A percentile compares a stretch with the other conserved stretches of the same genome.
phyloP scores from a whole-genome alignment of 2,329 filamentous ascomycete species.

The Cladophialophora yegresii region DNA sequence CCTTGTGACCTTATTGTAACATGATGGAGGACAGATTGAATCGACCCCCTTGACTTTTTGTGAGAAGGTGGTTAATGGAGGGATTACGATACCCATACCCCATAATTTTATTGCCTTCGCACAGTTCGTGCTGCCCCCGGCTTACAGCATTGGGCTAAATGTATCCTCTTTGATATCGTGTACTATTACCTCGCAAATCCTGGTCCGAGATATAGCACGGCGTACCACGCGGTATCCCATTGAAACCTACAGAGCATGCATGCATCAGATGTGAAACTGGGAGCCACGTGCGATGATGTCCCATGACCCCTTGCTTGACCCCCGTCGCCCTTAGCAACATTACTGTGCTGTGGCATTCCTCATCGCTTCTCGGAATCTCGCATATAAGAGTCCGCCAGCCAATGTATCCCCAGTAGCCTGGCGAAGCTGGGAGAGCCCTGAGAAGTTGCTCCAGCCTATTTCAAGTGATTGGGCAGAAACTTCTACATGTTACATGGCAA shows the following conservation, averaged over 20 bases:
- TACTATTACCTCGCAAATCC: neutral
- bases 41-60: neutral
- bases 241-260: neutral
- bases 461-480: too few relatives aligned
- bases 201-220: neutral
- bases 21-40: slow-evolving; percentile 4
- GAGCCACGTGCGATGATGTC: neutral
- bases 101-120: slow-evolving; percentile 4
- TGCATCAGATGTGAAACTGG: neutral
- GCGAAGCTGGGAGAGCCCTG: too few relatives aligned
- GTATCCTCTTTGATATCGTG: neutral
- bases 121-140: neutral
- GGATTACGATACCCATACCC: neutral
- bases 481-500: too few relatives aligned
- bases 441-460: too few relatives aligned
- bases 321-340: neutral
- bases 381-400: too few relatives aligned
- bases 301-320: neutral
- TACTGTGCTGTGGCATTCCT: neutral
- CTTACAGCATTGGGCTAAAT: neutral
- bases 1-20: slow-evolving; percentile 11
- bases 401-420: too few relatives aligned
- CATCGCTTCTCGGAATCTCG: neutral
- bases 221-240: neutral
- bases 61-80: slow-evolving; percentile 2